Conservation (phyloP, 2,329 filamentous ascomycete genomes). For the Rhytidhysteron rufulum region DNA sequence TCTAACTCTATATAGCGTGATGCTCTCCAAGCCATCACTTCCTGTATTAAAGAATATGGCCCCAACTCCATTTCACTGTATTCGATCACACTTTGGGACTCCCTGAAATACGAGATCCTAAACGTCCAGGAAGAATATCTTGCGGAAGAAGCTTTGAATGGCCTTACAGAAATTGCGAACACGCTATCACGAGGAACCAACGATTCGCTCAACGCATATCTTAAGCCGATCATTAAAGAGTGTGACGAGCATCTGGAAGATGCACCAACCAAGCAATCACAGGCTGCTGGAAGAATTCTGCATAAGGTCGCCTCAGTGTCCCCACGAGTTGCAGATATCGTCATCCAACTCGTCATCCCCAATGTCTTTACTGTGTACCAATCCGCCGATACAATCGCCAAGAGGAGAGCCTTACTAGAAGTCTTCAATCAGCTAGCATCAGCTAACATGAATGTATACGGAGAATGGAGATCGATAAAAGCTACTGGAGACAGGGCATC, state of each 20-base stretch:
- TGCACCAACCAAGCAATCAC: slow-evolving; percentile 65
- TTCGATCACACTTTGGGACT: slow-evolving; percentile 64
- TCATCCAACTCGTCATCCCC: slow-evolving; percentile 55
- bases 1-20: slow-evolving; percentile 48
- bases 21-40: slow-evolving; percentile 59
- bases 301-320: slow-evolving; percentile 55
- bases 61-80: slow-evolving; percentile 58
- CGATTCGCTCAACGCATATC: slow-evolving; percentile 50
- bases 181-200: slow-evolving; percentile 49
- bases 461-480: slow-evolving; percentile 50
- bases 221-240: slow-evolving; percentile 61
- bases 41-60: slow-evolving; percentile 58
- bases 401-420: slow-evolving; percentile 60
- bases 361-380: slow-evolving; percentile 59
- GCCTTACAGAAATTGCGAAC: slow-evolving; percentile 52
- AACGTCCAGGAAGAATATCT: slow-evolving; percentile 65
- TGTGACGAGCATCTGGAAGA: slow-evolving; percentile 66
- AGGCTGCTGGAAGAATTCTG: slow-evolving; percentile 60
- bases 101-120: slow-evolving; percentile 65
- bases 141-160: slow-evolving; percentile 55
- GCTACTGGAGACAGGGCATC: slow-evolving; percentile 25
- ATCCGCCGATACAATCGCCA: slow-evolving; percentile 58
- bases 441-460: slow-evolving; percentile 55
- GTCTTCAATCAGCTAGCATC: slow-evolving; percentile 56
- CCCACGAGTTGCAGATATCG: slow-evolving; percentile 50